These are phyloP conservation scores for Phaeolepiota aurea DNA, from an alignment of 768 basidiomycete species.

Conservation along the genomic window DNA sequence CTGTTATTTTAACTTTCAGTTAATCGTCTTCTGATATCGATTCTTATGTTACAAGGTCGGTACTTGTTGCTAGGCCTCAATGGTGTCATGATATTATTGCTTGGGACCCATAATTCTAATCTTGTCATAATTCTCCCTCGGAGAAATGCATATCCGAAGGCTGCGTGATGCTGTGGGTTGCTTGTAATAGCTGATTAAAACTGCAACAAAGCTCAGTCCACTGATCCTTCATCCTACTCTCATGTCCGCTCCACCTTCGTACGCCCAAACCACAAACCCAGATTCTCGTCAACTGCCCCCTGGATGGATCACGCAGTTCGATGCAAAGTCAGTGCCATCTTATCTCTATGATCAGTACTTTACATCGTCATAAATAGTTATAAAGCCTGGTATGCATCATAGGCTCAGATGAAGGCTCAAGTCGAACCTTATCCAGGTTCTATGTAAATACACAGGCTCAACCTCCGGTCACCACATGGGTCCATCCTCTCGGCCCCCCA, in stretches of 20 bases:
- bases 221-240: constrained; percentile 34
- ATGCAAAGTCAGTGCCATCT: constrained; percentile 60
- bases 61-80: constrained; percentile 10
- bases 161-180: constrained; percentile 21
- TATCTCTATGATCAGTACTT: too few relatives aligned
- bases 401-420: background rate
- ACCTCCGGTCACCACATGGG: constrained; percentile 64
- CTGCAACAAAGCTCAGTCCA: constrained; percentile 13
- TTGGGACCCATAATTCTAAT: constrained; percentile 16
- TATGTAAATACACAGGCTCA: constrained; percentile 61
- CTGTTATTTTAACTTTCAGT: constrained; percentile 14
- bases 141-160: background rate
- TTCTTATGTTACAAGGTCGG: constrained; percentile 14
- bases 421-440: constrained; percentile 42
- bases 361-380: constrained; percentile 25
- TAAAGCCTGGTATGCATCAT: constrained; percentile 53
- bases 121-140: background rate
- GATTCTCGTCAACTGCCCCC: constrained; percentile 54
- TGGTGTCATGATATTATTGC: constrained; percentile 12
- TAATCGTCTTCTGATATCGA: constrained; percentile 13
- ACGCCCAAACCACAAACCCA: too few relatives aligned
- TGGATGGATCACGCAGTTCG: constrained; percentile 66
- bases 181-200: background rate
- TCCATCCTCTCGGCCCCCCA: constrained; percentile 55
- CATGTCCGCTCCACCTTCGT: too few relatives aligned